A percentile compares a stretch with the other conserved stretches of the same genome.
These are phyloP conservation scores for Phytophthora podocarpi DNA, from an alignment of 352 stramenopile species.

Conservation along the genomic window DNA sequence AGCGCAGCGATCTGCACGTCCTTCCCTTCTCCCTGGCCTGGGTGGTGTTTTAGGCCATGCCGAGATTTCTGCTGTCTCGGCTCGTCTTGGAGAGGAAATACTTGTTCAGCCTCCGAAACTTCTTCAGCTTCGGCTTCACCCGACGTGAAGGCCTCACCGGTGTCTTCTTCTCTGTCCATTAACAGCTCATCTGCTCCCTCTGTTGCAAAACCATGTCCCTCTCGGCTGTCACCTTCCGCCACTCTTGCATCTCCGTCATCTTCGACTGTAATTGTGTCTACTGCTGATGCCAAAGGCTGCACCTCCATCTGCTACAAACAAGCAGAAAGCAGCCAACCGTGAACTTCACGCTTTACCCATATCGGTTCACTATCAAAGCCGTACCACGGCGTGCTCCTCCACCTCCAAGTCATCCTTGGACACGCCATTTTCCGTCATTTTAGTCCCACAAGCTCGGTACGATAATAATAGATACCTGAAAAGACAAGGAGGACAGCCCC, in stretches of 20 bases:
- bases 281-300: no score
- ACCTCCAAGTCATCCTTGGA: slow-evolving; percentile 14
- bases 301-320: no score
- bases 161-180: not conserved
- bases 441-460: not conserved
- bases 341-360: no score
- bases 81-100: slow-evolving; percentile 6
- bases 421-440: slow-evolving; percentile 1
- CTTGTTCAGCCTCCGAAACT: not conserved
- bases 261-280: no score
- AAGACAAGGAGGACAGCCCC: slow-evolving; percentile 7
- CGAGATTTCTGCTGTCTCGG: not conserved
- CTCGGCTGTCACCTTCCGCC: not conserved
- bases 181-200: not conserved
- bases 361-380: no score
- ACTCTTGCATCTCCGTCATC: not conserved
- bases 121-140: not conserved
- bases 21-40: not conserved
- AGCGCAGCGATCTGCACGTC: slow-evolving; percentile 32
- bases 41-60: slow-evolving; percentile 1
- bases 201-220: not conserved
- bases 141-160: not conserved
- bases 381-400: not conserved
- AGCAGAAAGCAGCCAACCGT: no score
- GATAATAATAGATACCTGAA: slow-evolving; percentile 32